Percentiles rank a stretch among this genome's conserved stretches.
phyloP scores from a whole-genome alignment of 1,284 basidiomycete species.

The Caloboletus firmus region DNA sequence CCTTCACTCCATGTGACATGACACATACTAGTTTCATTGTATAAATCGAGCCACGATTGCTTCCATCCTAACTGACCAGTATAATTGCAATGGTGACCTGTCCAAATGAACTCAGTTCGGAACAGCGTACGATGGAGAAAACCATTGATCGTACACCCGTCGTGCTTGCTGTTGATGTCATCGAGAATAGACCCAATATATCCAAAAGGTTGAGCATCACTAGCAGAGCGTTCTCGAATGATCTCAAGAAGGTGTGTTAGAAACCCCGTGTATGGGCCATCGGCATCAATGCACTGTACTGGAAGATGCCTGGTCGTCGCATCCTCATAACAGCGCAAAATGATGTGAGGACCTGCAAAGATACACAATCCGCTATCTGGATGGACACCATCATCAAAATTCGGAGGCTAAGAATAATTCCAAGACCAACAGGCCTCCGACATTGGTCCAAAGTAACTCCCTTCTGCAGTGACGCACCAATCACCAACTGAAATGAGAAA shows the following conservation, averaged over 20 bases:
- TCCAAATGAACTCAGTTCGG: neutral
- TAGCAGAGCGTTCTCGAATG: neutral
- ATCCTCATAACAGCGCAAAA: neutral
- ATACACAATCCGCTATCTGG: neutral
- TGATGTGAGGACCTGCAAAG: neutral
- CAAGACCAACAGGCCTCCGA: neutral
- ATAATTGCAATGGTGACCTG: neutral
- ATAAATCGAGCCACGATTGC: too few relatives aligned
- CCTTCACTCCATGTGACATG: neutral
- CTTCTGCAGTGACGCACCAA: neutral
- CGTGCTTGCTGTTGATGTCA: neutral
- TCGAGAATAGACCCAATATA: neutral
- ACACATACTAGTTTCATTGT: neutral
- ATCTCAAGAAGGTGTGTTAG: neutral
- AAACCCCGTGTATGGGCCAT: neutral
- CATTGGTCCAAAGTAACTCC: too few relatives aligned
- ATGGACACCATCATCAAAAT: neutral
- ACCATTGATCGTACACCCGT: neutral
- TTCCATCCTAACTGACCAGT: too few relatives aligned
- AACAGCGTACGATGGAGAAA: neutral
- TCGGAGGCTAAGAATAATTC: neutral
- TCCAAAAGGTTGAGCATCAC: neutral
- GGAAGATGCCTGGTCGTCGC: neutral
- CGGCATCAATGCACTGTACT: too few relatives aligned
- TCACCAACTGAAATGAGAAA: neutral